Evolutionary conservation across 208 protist species (phyloP), one percentile per base, ranked within the genome.

Genomic region (Perkinsela sp.): DNA sequence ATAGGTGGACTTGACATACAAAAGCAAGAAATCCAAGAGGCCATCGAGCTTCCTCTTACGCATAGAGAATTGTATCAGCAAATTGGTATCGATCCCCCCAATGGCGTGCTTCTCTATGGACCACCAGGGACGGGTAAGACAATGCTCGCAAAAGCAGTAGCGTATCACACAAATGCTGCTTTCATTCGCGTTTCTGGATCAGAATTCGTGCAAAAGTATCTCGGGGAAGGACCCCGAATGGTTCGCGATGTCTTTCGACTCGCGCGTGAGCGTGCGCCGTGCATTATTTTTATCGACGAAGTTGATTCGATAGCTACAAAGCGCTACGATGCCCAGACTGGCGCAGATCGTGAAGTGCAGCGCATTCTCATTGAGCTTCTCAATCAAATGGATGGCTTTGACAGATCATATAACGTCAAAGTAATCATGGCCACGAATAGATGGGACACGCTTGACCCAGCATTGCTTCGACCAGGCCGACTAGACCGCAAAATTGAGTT

Each of bases 191-290:
- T 99, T 29, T 94, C 97, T 29, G 97, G 96, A 66, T 97, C 91
- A 32, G 96, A 99, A 82, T 99, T 99, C 90, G 96, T 99, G 69
- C 96, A 99, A 81, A 99, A 99, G 79, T 99, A 98, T 78, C 82
- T 99, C 1, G 97, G 97, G 66, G 97, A 99, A 83, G 97, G 97
- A 22, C 96, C 97, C 22, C 83, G 97, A 40, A 99, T 99, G 91
- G 97, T 99, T 22, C 83, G 94, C 29, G 93, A 97, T 72, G 93
- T 97, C 0, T 98, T 98, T 78, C 85, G 94, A 57, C 83, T 98
- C 15, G 95, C 95, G 1, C 78, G 88, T 1, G 97, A 99, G 77
- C 98, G 99, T 78, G 82, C 95, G 31, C 97, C 97, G 31, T 85
- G 95, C 0, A 98, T 99, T 78, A 96, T 99, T 72, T 99, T 99